phyloP scores from a whole-genome alignment of 2,329 filamentous ascomycete genomes.

The Colletotrichum sp. region DNA sequence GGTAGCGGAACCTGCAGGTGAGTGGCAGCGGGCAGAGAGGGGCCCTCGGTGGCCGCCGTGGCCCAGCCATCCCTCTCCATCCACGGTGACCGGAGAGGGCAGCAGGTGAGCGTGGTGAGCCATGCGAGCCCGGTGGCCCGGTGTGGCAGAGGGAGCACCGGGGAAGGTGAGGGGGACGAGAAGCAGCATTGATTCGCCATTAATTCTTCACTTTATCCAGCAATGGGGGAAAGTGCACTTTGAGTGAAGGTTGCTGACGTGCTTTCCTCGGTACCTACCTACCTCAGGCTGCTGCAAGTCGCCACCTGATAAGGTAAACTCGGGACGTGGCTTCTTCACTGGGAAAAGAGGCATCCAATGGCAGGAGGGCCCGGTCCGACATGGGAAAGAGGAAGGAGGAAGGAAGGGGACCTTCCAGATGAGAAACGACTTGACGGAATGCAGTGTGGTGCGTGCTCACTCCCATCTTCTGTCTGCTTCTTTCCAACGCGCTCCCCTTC shows the following conservation, averaged over 20 bases:
- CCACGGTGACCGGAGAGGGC: background rate
- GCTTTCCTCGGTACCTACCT: background rate
- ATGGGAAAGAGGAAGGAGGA: background rate
- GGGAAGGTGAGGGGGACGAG: background rate
- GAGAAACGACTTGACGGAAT: background rate
- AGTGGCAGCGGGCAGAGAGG: background rate
- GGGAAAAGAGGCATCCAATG: background rate
- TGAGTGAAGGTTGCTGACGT: background rate
- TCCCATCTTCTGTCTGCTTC: background rate
- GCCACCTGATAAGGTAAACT: background rate
- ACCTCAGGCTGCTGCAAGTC: background rate
- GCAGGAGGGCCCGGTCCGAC: background rate
- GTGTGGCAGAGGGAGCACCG: background rate
- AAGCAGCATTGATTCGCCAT: background rate
- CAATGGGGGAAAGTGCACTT: background rate
- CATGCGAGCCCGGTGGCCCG: background rate
- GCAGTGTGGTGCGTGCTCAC: background rate
- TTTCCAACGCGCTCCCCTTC: background rate
- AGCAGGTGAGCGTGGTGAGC: background rate
- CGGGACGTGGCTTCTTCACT: background rate
- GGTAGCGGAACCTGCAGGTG: constrained; percentile 2
- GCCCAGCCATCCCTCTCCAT: background rate
- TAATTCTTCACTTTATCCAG: background rate
- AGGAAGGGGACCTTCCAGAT: background rate
- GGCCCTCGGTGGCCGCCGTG: background rate